Base-by-base conservation (phyloP, 2,329 filamentous ascomycete genomes). In the Fonsecaea nubica region DNA sequence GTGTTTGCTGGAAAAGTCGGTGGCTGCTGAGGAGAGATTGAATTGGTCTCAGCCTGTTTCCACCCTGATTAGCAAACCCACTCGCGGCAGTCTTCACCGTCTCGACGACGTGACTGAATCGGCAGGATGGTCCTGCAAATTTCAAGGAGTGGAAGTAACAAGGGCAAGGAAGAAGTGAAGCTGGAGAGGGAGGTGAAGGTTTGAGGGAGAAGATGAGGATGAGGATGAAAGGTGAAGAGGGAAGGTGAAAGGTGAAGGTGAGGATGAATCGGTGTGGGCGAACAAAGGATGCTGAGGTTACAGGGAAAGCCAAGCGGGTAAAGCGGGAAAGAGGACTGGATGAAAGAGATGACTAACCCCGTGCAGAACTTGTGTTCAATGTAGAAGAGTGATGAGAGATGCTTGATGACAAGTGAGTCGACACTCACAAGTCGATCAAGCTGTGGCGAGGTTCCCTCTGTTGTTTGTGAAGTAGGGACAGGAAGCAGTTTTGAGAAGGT, bases 21-120 rank as follows among this genome's bases (percentile, higher is more conserved):
- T 55, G 52, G 42, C 9, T 55, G 2, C 30, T 57, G 40, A 57
- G 36, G 58, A 53, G 63, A 40, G 62, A 42, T 65, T 56, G 62
- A 21, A 60, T 60, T 59, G 64, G 65, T 65, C 64, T 70, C 68
- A 69, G 69, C 64, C 71, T 72, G 68, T 63, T 70, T 65, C 58
- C 59, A 69, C 53, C 15, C 58, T 64, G 57, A 65, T 68, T 58
- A 70, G 64, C 58, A 65, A 58, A 21, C 45, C 45, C 25, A 21
- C 25, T 58, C 12, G 33, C n/a, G 25, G 25, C 18, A 48, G 35
- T 36, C 25, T 30, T 45, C 15, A 50, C 9, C 35, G 50, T 48
- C 52, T 15, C 8, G 30, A 35, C 18, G 38, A 42, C 38, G n/a
- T 45, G 38, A 36, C 32, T 25, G 30, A 30, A 30, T 33, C 55